Conservation (phyloP, 768 basidiomycete genomes). For the Crepidotus variabilis region DNA sequence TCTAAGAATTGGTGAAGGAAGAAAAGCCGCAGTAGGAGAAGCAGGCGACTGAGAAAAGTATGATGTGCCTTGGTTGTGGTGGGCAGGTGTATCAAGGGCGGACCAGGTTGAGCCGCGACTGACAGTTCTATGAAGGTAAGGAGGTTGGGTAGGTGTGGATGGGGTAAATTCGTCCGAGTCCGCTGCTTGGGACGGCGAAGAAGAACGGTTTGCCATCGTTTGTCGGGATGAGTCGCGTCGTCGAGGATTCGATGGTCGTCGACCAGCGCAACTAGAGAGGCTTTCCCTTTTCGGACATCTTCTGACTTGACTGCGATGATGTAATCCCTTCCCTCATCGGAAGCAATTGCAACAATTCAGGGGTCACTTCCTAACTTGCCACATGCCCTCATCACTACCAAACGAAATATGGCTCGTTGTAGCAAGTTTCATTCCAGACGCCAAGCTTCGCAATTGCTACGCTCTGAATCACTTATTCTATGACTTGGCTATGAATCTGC, state of each 20-base stretch:
- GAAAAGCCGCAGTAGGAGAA: constrained; percentile 45
- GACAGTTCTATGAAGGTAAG: constrained; percentile 36
- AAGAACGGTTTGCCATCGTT: constrained; percentile 2
- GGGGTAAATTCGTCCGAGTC: constrained; percentile 33
- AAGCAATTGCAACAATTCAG: neutral
- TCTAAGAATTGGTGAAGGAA: constrained; percentile 39
- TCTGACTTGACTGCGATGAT: constrained; percentile 1
- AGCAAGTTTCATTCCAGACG: neutral
- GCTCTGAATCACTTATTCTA: neutral
- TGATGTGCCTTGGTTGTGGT: constrained; percentile 68
- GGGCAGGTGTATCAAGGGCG: constrained; percentile 51
- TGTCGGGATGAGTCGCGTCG: neutral
- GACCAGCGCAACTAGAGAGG: neutral
- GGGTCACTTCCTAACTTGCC: too few relatives aligned
- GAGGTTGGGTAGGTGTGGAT: constrained; percentile 42
- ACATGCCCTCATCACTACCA: neutral
- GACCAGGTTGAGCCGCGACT: constrained; percentile 62
- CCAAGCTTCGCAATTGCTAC: neutral
- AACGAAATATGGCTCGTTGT: neutral
- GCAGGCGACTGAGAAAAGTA: constrained; percentile 46
- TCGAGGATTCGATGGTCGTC: neutral
- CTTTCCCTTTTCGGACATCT: neutral
- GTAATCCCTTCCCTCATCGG: neutral
- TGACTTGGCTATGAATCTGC: neutral
- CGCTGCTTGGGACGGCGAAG: constrained; percentile 22